A percentile compares a stretch with the other conserved stretches of the same genome.
phyloP scores from a whole-genome alignment of 2,329 filamentous ascomycete species.

The Pleurostoma richardsiae region DNA sequence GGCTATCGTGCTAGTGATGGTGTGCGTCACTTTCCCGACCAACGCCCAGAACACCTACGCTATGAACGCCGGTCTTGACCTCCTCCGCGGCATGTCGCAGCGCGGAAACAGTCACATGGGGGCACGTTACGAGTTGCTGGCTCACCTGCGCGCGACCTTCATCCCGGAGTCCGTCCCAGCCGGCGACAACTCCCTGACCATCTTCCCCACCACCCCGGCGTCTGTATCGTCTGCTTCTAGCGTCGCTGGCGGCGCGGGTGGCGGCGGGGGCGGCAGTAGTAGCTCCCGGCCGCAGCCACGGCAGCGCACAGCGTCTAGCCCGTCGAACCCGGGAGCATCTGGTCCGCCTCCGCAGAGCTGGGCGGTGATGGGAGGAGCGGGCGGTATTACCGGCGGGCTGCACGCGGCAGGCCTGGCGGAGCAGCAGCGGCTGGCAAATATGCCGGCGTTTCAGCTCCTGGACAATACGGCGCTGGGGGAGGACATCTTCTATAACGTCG shows the following conservation, averaged over 20 bases:
- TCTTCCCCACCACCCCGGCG: not conserved
- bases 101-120: constrained; percentile 45
- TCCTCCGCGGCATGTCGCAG: constrained; percentile 45
- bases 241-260: constrained; percentile 1
- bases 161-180: constrained; percentile 9
- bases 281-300: not conserved
- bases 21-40: constrained; percentile 45
- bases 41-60: constrained; percentile 32
- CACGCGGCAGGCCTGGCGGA: not conserved
- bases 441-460: constrained; percentile 10
- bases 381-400: not conserved
- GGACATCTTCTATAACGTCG: constrained; percentile 14
- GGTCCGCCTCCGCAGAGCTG: not conserved
- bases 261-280: too few species aligned
- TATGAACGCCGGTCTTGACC: constrained; percentile 39
- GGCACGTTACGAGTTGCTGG: constrained; percentile 24
- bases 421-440: constrained; percentile 1
- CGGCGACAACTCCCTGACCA: not conserved
- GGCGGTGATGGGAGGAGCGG: not conserved
- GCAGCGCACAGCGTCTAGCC: not conserved
- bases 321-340: not conserved
- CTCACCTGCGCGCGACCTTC: constrained; percentile 18
- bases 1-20: constrained; percentile 48
- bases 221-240: constrained; percentile 2
- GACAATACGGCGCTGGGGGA: constrained; percentile 10